Base-by-base conservation (phyloP, 192 early-diverging fungal species). In the Mortierella hygrophila region DNA sequence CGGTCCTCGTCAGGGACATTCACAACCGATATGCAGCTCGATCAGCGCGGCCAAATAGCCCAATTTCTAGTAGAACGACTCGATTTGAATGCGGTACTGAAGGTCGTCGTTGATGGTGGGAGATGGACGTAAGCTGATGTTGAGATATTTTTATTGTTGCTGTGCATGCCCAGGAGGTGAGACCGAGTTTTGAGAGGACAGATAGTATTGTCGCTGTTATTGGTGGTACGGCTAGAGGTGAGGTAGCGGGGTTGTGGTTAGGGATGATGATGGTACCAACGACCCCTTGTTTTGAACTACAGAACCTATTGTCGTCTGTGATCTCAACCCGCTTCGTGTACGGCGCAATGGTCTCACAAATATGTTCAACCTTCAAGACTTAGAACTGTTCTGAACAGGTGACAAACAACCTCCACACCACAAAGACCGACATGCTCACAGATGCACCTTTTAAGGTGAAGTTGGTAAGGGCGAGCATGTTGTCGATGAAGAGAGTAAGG, bases 1-100 rank as follows among this genome's bases (percentile, higher is more conserved):
- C 2, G 18, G 69, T 2, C 77, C 77, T 13, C 44, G 38, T n/a
- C 77, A 78, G 2, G 52, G 77, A 72, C 77, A 72, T 20, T n/a
- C 20, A 32, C 77, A 78, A 4, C 70, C 77, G 1, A 78, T 52
- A 57, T 49, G 68, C 52, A 72, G 18, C 49, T 72, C 69, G 11
- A 37, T 23, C 18, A 78, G 37, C 3, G 38, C 77, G 15, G 16
- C 13, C 21, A 78, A 23, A 21, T 72, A 70, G 2, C 52, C 77
- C 9, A 78, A 35, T 46, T 78, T 78, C 23, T 40, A 46, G 63
- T 78, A 78, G 2, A 70, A 44, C 0, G 42, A 38, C 20, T 72
- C 77, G n/a, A 78, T 46, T 23, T 44, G 68, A 4, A 57, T n/a
- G 69, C 20, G 35, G 52, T 60, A 68, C 60, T 68, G 21, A 1